A percentile compares a stretch with the other conserved stretches of the same genome.
Evolutionary conservation across 768 basidiomycete species (phyloP).

Genomic region (Vishniacozyma victoriae): DNA sequence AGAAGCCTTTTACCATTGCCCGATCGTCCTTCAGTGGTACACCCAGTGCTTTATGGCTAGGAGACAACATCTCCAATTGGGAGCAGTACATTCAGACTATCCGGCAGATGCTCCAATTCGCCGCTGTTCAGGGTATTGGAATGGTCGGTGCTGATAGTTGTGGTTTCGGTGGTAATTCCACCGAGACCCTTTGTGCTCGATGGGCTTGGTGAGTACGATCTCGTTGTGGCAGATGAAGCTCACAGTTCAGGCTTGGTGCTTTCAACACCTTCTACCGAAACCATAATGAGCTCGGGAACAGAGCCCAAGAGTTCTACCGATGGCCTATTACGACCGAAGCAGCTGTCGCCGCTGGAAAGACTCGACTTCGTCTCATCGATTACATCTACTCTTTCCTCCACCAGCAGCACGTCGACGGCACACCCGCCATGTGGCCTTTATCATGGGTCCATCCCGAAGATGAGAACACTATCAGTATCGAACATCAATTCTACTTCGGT

Average conservation of each 20-base stretch:
- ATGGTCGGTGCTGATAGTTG: conserved; percentile 77
- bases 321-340: conserved; percentile 3
- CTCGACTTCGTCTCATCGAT: conserved; percentile 3
- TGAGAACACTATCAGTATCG: conserved; percentile 1
- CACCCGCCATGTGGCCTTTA: conserved; percentile 6
- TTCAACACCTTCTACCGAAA: conserved; percentile 75
- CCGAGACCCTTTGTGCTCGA: conserved; percentile 73
- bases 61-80: conserved; percentile 71
- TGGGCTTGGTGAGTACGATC: conserved; percentile 59
- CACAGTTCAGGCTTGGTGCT: conserved; percentile 52
- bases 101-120: conserved; percentile 70
- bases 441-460: conserved; percentile 10
- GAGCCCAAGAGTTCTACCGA: conserved; percentile 9
- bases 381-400: conserved; percentile 4
- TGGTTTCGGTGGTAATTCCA: conserved; percentile 54
- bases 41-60: conserved; percentile 47
- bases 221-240: not conserved
- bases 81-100: conserved; percentile 62
- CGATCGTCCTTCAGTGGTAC: conserved; percentile 32
- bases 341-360: conserved; percentile 1
- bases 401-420: not conserved
- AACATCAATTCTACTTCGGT: conserved; percentile 2
- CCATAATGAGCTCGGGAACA: conserved; percentile 48
- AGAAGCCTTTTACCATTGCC: conserved; percentile 50
- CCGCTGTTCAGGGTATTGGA: conserved; percentile 60